A percentile compares a stretch with the other conserved stretches of the same genome.
These are phyloP conservation scores for Xylaria grammica DNA, from an alignment of 495 filamentous ascomycete genomes.

Conservation along the genomic window DNA sequence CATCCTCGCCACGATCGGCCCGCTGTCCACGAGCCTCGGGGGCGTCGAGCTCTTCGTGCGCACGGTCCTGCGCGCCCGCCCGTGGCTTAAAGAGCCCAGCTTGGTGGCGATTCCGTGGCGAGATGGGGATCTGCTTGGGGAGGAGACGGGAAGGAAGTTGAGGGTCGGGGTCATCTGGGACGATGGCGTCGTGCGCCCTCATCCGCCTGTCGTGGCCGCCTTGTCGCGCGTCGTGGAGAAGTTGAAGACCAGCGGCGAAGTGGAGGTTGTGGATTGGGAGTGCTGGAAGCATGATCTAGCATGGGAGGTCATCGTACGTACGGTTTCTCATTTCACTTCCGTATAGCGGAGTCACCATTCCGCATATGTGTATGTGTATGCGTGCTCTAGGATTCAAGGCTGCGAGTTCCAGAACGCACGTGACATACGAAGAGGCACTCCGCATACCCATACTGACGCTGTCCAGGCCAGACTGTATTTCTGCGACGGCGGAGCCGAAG, in stretches of 20 bases:
- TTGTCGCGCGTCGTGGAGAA: constrained; percentile 61
- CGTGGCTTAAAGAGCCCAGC: constrained; percentile 66
- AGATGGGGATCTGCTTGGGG: constrained; percentile 35
- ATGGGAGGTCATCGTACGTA: constrained; percentile 61
- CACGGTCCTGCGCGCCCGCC: constrained; percentile 60
- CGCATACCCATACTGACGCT: constrained; percentile 5
- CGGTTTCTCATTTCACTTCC: neutral
- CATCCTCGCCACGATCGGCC: constrained; percentile 66
- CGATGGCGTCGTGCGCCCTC: constrained; percentile 72
- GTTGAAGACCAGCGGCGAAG: constrained; percentile 47
- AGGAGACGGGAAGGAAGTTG: constrained; percentile 44
- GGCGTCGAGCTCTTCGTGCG: constrained; percentile 70
- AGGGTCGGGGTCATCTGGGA: constrained; percentile 72
- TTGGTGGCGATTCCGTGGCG: constrained; percentile 67
- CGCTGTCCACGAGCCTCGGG: constrained; percentile 64
- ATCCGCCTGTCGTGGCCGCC: constrained; percentile 70
- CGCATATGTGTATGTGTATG: no score
- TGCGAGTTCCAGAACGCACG: no score
- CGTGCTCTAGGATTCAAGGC: neutral
- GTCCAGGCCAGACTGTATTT: constrained; percentile 49
- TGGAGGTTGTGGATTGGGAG: constrained; percentile 69
- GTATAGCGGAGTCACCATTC: no score
- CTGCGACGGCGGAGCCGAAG: constrained; percentile 62
- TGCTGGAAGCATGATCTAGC: constrained; percentile 66
- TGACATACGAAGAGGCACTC: neutral